Conservation (phyloP, 106 monocot species). For the Dactylorhiza incarnata region DNA sequence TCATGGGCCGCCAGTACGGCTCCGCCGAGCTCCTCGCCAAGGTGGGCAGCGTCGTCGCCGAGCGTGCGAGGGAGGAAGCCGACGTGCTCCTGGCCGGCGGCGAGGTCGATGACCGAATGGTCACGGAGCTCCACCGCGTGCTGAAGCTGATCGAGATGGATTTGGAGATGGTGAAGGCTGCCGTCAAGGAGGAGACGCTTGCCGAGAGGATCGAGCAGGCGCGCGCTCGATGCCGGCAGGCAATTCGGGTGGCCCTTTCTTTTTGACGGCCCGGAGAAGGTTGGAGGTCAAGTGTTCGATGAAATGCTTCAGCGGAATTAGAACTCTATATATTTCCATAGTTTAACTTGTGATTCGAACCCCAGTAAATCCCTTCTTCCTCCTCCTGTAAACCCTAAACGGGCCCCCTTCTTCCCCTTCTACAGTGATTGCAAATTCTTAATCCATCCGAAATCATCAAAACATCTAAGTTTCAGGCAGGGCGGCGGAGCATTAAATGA, state of each 20-base stretch:
- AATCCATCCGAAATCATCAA: too few relatives aligned
- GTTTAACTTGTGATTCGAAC: too few relatives aligned
- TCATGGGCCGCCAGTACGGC: constrained; percentile 60
- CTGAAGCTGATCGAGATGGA: constrained; percentile 86
- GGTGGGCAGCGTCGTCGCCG: constrained; percentile 55
- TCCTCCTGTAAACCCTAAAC: too few relatives aligned
- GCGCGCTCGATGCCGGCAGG: constrained; percentile 65
- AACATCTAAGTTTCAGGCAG: too few relatives aligned
- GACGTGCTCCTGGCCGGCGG: constrained; percentile 47
- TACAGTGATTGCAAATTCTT: too few relatives aligned
- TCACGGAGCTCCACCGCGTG: constrained; percentile 67
- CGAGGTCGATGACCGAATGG: constrained; percentile 62
- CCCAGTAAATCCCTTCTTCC: too few relatives aligned
- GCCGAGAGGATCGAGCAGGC: constrained; percentile 57
- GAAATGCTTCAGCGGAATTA: background rate
- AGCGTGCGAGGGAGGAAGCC: constrained; percentile 69
- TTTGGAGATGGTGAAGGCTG: constrained; percentile 77
- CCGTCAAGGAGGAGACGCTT: constrained; percentile 73
- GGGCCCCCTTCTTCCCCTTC: too few relatives aligned
- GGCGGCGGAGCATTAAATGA: too few relatives aligned
- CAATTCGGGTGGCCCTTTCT: constrained; percentile 63
- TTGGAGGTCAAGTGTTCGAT: background rate
- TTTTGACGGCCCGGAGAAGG: constrained; percentile 21
- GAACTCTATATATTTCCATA: too few relatives aligned
- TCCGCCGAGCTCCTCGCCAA: constrained; percentile 63